Evolutionary conservation across 202 grass and related monocot genomes (phyloP).

Genomic region (Eragrostis tef): DNA sequence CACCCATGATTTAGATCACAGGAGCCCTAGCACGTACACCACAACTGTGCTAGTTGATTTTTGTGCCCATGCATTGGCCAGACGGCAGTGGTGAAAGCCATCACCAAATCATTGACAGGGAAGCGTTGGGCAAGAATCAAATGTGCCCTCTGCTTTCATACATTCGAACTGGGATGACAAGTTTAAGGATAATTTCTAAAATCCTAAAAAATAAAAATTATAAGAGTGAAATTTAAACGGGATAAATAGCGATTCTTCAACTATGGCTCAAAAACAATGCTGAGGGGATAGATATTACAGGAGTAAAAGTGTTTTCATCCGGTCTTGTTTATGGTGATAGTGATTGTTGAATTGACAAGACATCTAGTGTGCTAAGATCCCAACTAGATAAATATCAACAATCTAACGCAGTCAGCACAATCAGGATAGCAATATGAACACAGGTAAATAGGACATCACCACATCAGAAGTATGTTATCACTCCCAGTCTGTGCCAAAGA

Average conservation of each 20-base stretch:
- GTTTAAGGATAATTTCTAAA: neutral
- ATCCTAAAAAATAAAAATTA: constrained; percentile 14
- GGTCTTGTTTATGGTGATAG: neutral
- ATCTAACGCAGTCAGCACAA: neutral
- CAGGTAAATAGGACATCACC: neutral
- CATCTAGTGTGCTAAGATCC: neutral
- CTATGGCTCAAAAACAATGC: neutral
- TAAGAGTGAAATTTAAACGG: neutral
- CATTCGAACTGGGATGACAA: constrained; percentile 16
- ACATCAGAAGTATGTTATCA: neutral
- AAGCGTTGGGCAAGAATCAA: no score
- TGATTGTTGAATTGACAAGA: neutral
- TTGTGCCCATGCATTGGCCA: no score
- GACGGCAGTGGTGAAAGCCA: no score
- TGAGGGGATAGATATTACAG: neutral
- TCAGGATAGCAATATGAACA: constrained; percentile 12
- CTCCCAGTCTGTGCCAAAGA: no score
- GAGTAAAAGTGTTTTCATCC: neutral
- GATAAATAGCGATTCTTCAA: constrained; percentile 2
- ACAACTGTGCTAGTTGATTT: no score
- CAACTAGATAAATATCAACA: neutral
- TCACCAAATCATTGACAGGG: no score
- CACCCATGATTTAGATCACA: no score
- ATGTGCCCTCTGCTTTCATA: neutral
- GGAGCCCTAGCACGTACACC: no score